Evolutionary conservation across 2,329 filamentous ascomycete genomes (phyloP).

Genomic region (Cercospora sp.): DNA sequence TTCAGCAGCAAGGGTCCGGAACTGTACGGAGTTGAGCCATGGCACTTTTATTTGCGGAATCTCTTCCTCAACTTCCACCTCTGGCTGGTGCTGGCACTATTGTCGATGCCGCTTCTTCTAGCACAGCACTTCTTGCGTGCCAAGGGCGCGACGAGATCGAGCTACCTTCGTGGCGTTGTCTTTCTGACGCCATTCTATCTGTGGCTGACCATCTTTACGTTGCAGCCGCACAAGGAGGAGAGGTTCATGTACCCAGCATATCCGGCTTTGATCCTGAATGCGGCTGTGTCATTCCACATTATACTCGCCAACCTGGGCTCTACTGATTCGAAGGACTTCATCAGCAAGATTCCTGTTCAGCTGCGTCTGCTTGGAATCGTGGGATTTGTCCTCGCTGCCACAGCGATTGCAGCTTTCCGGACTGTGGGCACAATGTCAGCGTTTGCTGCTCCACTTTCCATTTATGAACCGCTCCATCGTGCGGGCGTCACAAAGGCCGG

Average conservation of each 20-base stretch:
- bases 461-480: slow-evolving; percentile 67
- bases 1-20: slow-evolving; percentile 79
- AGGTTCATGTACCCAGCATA: slow-evolving; percentile 98
- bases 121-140: slow-evolving; percentile 67
- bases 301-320: slow-evolving; percentile 73
- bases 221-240: slow-evolving; percentile 96
- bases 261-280: slow-evolving; percentile 85
- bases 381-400: slow-evolving; percentile 49
- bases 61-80: slow-evolving; percentile 91
- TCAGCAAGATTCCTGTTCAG: slow-evolving; percentile 71
- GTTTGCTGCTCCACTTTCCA: slow-evolving; percentile 75
- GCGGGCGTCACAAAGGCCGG: slow-evolving; percentile 58
- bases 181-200: slow-evolving; percentile 87
- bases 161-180: slow-evolving; percentile 71
- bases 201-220: slow-evolving; percentile 87
- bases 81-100: slow-evolving; percentile 81
- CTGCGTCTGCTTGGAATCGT: slow-evolving; percentile 68
- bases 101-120: slow-evolving; percentile 71
- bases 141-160: slow-evolving; percentile 64
- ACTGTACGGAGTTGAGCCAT: slow-evolving; percentile 93
- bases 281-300: slow-evolving; percentile 80
- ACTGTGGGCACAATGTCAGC: slow-evolving; percentile 75
- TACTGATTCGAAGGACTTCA: slow-evolving; percentile 60
- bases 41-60: slow-evolving; percentile 95
- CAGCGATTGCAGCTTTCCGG: slow-evolving; percentile 68